Base-by-base conservation (phyloP, 139 green algal species). In the Micractinium sp. region DNA sequence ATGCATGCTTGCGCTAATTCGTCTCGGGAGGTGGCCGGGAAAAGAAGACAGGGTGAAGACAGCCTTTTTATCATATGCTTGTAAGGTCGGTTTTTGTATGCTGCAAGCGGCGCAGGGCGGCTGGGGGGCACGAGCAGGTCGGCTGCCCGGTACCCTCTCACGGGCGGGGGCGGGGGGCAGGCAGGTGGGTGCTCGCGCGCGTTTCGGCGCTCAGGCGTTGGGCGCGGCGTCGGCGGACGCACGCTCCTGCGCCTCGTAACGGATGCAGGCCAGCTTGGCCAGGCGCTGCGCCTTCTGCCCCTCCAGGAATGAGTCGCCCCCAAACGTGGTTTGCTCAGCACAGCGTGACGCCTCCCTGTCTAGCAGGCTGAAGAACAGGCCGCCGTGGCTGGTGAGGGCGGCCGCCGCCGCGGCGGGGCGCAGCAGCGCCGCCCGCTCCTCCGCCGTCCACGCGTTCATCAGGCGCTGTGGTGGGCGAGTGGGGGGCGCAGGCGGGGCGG, bases 231-330 rank as follows among this genome's bases (percentile, higher is more conserved):
- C 60, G 60, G 60, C 60, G 60, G 60, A 14, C 15, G 73, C 74
- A 9, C 74, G 74, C 74, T 38, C 33, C 29, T 38, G 74, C 33
- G 74, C 74, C 74, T 80, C 74, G 74, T n/a, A 53, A 0, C 74
- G 74, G 20, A 80, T 80, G 74, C 19, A 23, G 25, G 74, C 74
- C 74, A 80, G 74, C 33, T 80, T 80, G 33, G 74, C 74, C 33
- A 80, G 74, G 33, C 74, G 33, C 33, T 35, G 74, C 74, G 74
- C 74, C 74, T 80, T 80, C 33, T 53, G n/a, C 16, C 20, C 20
- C 33, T 80, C 74, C 74, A 80, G 74, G 33, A 80, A 80, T 16
- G 74, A 47, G 33, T 80, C 74, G 74, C 74, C 74, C 74, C 74
- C 39, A 35, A 20, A 80, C 74, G 18, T 47, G 74, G 47, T 20